These are phyloP conservation scores for Penicillium daleae DNA, from an alignment of 495 filamentous ascomycete genomes.

Conservation along the genomic window DNA sequence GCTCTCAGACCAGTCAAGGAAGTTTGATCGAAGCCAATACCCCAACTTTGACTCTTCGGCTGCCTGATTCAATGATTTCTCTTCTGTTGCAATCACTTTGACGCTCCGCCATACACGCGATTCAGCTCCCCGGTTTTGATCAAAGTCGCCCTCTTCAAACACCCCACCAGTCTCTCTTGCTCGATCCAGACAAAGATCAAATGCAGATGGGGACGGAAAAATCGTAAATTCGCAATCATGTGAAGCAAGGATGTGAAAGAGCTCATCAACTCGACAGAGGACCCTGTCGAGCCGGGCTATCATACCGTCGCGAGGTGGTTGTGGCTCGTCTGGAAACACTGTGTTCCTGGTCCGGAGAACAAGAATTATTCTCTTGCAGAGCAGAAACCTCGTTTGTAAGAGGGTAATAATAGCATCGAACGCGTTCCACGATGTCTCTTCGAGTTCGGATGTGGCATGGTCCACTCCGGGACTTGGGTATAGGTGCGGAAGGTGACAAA, in stretches of 20 bases:
- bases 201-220: slow-evolving; percentile 2
- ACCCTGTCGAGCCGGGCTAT: slow-evolving; percentile 1
- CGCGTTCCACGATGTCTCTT: neutral
- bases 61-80: neutral
- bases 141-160: neutral
- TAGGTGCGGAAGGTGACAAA: slow-evolving; percentile 6
- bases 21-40: neutral
- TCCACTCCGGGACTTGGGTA: neutral
- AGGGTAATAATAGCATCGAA: slow-evolving; percentile 5
- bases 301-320: neutral
- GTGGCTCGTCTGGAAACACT: neutral
- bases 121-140: slow-evolving; percentile 4
- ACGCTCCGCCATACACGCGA: slow-evolving; percentile 4
- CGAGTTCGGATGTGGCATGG: neutral
- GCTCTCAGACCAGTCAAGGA: neutral
- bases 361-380: neutral
- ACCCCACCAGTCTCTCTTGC: neutral
- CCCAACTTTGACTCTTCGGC: neutral
- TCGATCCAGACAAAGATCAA: neutral
- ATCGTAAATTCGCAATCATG: neutral
- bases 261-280: neutral
- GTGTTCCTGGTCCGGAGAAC: neutral
- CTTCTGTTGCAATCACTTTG: neutral
- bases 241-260: neutral
- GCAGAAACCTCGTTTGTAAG: neutral